Base-by-base conservation (phyloP, 176 grass and related monocot species). In the Elymus sibiricus region DNA sequence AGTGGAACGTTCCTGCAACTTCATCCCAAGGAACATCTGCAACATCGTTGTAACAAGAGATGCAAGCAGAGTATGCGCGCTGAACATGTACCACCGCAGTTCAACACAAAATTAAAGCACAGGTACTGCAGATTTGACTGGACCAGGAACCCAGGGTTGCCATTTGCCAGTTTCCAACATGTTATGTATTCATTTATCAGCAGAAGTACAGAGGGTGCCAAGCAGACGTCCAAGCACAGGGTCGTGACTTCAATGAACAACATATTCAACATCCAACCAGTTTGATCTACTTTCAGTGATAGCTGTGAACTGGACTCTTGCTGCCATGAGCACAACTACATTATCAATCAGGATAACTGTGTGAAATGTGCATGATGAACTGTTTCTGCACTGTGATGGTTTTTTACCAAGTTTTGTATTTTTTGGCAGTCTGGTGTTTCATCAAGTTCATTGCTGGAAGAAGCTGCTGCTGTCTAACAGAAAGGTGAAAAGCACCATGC, bases 171-270 rank as follows among this genome's bases (percentile, higher is more conserved):
- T 19, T 53, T 16, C 49, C 16, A 27, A 85, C 69, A 15, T 6
- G 63, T 19, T 87, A 92, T 61, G 84, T 80, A 11, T 81, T 84
- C 32, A 28, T 78, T 31, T 79, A 92, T 26, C 75, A 86, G 1
- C 71, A 19, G 19, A 78, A 75, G 67, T 87, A 87, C 47, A 58
- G 82, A 77, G 91, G 91, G 2, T 93, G 91, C 22, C 71, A 73
- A 61, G 69, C 64, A 17, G 80, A 88, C 21, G 79, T 85, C 19
- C 2, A 10, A 5, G 7, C 11, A 1, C 84, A 83, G 39, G 74
- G 27, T 15, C 82, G 82, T 55, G n/a, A 64, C 27, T 80, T 32
- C 28, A 27, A 67, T 31, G 29, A 77, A 65, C 70, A 21, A 40
- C 81, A 21, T 7, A 21, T 7, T 27, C 5, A 31, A 28, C 3